Conservation (phyloP, 75 land plant species). For the Picea sitchensis region DNA sequence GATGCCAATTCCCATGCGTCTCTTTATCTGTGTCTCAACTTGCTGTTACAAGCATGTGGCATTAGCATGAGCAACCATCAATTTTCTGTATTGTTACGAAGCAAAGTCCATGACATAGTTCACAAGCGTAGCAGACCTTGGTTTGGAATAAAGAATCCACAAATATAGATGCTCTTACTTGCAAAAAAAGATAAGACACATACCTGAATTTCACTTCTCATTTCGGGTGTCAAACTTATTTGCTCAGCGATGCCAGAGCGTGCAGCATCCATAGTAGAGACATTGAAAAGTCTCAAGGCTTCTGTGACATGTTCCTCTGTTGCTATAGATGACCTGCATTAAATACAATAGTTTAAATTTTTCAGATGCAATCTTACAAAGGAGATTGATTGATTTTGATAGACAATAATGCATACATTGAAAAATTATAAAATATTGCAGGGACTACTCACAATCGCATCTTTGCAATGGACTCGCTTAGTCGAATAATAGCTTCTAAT, state of each 20-base stretch:
- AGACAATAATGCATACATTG: not conserved
- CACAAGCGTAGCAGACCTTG: not conserved
- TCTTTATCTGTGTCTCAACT: constrained; percentile 91
- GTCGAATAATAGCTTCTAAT: constrained; percentile 89
- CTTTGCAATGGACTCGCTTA: constrained; percentile 91
- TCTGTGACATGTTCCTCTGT: constrained; percentile 91
- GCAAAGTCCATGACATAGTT: not conserved
- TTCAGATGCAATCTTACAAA: not conserved
- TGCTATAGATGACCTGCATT: constrained; percentile 66
- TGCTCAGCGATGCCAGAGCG: constrained; percentile 86
- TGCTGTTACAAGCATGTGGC: constrained; percentile 50
- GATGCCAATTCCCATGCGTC: constrained; percentile 94
- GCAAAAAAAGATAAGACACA: not conserved
- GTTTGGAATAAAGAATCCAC: not conserved
- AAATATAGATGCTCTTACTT: not conserved
- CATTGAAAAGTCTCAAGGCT: constrained; percentile 82
- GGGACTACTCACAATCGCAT: constrained; percentile 87
- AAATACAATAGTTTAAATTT: not conserved
- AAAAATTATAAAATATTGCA: not conserved
- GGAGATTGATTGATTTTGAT: not conserved
- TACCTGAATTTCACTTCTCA: constrained; percentile 93
- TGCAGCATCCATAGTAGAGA: constrained; percentile 96
- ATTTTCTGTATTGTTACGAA: not conserved
- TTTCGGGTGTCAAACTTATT: constrained; percentile 81
- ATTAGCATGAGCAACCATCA: no score